A percentile compares a stretch with the other conserved stretches of the same genome.
These are phyloP conservation scores for Orbilia javanica DNA, from an alignment of 2,329 filamentous ascomycete genomes.

Conservation along the genomic window DNA sequence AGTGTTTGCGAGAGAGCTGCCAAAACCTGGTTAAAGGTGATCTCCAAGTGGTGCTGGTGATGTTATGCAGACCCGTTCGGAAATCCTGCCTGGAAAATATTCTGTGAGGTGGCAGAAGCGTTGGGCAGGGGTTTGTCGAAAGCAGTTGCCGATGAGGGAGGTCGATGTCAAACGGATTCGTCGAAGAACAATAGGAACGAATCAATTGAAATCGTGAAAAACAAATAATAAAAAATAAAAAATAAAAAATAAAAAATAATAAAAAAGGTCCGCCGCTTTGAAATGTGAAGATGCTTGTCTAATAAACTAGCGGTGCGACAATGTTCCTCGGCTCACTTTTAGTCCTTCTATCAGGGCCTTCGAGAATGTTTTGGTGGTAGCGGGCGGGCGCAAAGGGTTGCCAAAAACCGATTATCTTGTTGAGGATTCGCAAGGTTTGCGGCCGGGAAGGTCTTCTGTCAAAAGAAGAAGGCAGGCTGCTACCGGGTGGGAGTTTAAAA, in stretches of 20 bases:
- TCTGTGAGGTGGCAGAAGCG: slow-evolving; percentile 32
- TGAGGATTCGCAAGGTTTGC: slow-evolving; percentile 32
- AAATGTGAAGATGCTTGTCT: slow-evolving; percentile 48
- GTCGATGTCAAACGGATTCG: slow-evolving; percentile 40
- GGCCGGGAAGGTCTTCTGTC: slow-evolving; percentile 53
- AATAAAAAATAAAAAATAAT: not conserved
- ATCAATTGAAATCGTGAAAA: too few species aligned
- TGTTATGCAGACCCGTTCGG: slow-evolving; percentile 28
- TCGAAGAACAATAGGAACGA: not conserved
- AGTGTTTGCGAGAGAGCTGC: slow-evolving; percentile 47
- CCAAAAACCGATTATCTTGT: slow-evolving; percentile 40
- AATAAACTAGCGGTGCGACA: slow-evolving; percentile 35
- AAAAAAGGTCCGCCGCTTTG: slow-evolving; percentile 54
- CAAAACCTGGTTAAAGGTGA: slow-evolving; percentile 52
- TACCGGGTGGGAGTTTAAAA: slow-evolving; percentile 49
- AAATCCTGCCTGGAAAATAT: slow-evolving; percentile 26
- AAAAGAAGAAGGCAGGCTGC: slow-evolving; percentile 55
- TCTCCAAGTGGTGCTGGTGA: slow-evolving; percentile 42
- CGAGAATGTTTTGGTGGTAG: slow-evolving; percentile 34
- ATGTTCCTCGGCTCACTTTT: slow-evolving; percentile 55
- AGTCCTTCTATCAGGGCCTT: slow-evolving; percentile 45
- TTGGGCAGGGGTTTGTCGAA: slow-evolving; percentile 48
- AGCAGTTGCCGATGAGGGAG: slow-evolving; percentile 37
- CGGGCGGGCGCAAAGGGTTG: slow-evolving; percentile 50
- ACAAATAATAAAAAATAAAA: not conserved